These are phyloP conservation scores for Rhizomucor pusillus DNA, from an alignment of 371 early-diverging fungal genomes.

Conservation along the genomic window DNA sequence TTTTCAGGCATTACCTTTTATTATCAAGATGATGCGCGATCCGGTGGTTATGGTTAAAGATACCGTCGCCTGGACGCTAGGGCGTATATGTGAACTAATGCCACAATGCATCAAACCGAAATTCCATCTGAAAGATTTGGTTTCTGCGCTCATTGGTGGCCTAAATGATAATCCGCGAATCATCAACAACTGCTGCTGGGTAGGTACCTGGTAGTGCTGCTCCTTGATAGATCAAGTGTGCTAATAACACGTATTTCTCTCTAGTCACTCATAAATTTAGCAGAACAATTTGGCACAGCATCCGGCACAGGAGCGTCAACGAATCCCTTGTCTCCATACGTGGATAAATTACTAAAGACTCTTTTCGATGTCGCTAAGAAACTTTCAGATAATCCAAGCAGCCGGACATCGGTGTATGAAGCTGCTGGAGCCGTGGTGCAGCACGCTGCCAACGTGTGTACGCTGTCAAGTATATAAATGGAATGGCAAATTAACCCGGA, in stretches of 20 bases:
- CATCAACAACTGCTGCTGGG: constrained; percentile 90
- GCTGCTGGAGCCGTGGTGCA: constrained; percentile 79
- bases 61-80: constrained; percentile 95
- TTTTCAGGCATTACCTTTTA: constrained; percentile 62
- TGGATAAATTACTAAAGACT: constrained; percentile 74
- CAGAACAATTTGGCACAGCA: constrained; percentile 66
- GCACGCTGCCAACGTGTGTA: constrained; percentile 52
- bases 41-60: constrained; percentile 86
- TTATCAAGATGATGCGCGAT: constrained; percentile 90
- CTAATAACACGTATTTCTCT: too few species aligned
- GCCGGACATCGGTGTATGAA: constrained; percentile 91
- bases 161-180: constrained; percentile 85
- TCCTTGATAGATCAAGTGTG: too few species aligned
- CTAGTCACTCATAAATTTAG: constrained; percentile 77
- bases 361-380: constrained; percentile 76
- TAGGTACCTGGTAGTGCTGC: too few species aligned
- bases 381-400: constrained; percentile 70
- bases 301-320: constrained; percentile 55
- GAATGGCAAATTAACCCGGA: not conserved
- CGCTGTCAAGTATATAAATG: too few species aligned
- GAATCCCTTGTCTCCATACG: constrained; percentile 75
- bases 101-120: constrained; percentile 76
- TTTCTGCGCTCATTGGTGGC: constrained; percentile 77
- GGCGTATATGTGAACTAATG: constrained; percentile 82
- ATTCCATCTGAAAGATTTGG: constrained; percentile 65